phyloP scores from a whole-genome alignment of 306 rosid species.

The Acacia melanoxylon region DNA sequence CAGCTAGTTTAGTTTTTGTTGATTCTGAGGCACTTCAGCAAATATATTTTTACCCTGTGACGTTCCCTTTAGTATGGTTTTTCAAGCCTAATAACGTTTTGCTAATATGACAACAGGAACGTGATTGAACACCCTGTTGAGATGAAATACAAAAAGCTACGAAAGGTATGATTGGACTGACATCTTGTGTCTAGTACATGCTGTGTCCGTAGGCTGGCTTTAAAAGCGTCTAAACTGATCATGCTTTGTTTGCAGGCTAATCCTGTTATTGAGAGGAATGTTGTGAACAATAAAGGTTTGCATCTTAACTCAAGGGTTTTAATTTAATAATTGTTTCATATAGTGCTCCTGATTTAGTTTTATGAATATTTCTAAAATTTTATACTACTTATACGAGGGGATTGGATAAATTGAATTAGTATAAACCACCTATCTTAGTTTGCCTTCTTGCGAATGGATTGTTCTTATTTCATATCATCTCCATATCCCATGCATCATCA shows the following conservation, averaged over 20 bases:
- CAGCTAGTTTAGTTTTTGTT: neutral
- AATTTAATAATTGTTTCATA: neutral
- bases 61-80: constrained; percentile 25
- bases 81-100: constrained; percentile 8
- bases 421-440: neutral
- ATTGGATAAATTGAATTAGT: neutral
- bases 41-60: constrained; percentile 2
- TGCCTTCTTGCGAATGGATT: neutral
- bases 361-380: neutral
- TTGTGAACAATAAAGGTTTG: constrained; percentile 71
- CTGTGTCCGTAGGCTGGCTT: constrained; percentile 5
- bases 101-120: constrained; percentile 56
- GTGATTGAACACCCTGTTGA: constrained; percentile 81
- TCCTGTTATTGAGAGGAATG: constrained; percentile 68
- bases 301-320: constrained; percentile 14
- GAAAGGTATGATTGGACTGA: constrained; percentile 59
- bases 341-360: neutral
- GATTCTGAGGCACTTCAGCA: constrained; percentile 5
- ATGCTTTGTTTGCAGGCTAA: constrained; percentile 66
- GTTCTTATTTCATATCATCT: neutral
- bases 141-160: constrained; percentile 66
- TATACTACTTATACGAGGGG: neutral
- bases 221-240: constrained; percentile 10
- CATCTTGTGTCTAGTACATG: neutral
- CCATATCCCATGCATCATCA: neutral